Percentiles rank a stretch among this genome's conserved stretches.
Evolutionary conservation across 2,329 filamentous ascomycete species (phyloP).

Genomic region (Colletotrichum sp.): DNA sequence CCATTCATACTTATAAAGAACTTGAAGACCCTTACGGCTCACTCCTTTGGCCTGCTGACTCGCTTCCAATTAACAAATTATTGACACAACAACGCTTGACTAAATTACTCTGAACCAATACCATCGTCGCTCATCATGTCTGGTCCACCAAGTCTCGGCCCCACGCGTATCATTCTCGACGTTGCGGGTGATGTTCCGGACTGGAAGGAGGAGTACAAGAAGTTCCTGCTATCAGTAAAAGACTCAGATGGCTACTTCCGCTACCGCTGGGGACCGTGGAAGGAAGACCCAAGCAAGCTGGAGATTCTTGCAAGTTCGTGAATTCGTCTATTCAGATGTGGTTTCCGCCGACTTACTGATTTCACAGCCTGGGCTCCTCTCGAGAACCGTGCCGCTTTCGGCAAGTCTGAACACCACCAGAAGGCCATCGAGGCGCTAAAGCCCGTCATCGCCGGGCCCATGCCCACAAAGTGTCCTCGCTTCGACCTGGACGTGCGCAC

Average conservation of each 20-base stretch:
- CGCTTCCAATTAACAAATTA: not conserved
- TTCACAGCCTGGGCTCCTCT: not conserved
- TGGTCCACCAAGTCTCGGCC: not conserved
- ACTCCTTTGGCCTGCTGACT: not conserved
- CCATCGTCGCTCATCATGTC: not conserved
- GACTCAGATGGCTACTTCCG: conserved; percentile 13
- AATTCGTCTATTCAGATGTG: not conserved
- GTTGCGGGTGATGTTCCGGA: conserved; percentile 11
- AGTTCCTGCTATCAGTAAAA: conserved; percentile 3
- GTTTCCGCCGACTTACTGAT: not conserved
- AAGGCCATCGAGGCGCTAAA: conserved; percentile 6
- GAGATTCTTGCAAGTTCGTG: conserved; percentile 9
- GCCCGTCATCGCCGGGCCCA: not conserved
- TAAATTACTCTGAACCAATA: not conserved
- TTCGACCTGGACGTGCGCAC: not conserved
- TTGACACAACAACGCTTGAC: not conserved
- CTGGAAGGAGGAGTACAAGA: conserved; percentile 17
- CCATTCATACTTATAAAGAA: not conserved
- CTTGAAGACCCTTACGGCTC: not conserved
- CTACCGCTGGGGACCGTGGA: conserved; percentile 17
- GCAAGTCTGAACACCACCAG: conserved; percentile 1
- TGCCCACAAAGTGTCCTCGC: conserved; percentile 1
- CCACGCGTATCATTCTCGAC: conserved; percentile 2
- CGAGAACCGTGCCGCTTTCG: conserved; percentile 3
- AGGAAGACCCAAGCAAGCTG: conserved; percentile 3